Evolutionary conservation across 352 stramenopile genomes (phyloP).

Genomic region (Lagenidium giganteum): DNA sequence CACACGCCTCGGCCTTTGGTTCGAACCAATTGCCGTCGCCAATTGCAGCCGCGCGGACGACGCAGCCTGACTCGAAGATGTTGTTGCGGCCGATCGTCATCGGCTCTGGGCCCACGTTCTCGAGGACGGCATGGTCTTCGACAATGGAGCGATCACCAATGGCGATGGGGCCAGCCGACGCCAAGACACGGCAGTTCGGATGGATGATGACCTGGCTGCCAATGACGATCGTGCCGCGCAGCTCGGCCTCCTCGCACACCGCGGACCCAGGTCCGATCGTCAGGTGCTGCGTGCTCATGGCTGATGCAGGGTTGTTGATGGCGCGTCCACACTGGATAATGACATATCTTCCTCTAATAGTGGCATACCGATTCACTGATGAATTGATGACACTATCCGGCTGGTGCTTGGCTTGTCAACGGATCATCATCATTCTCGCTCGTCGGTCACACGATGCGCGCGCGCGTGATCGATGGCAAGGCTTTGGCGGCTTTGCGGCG

Average conservation of each 20-base stretch:
- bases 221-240: conserved; percentile 35
- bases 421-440: not conserved
- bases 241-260: conserved; percentile 44
- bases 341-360: no score
- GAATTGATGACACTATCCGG: no score
- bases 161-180: conserved; percentile 21
- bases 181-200: conserved; percentile 29
- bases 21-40: conserved; percentile 62
- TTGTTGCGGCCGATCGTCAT: conserved; percentile 39
- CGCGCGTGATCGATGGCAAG: conserved; percentile 56
- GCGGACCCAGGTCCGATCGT: no score
- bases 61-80: conserved; percentile 59
- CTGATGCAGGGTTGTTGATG: no score
- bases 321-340: no score
- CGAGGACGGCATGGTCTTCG: conserved; percentile 47
- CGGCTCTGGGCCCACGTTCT: conserved; percentile 1
- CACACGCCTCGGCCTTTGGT: conserved; percentile 30
- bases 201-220: conserved; percentile 41
- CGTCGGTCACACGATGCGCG: conserved; percentile 1
- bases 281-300: conserved; percentile 1
- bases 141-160: conserved; percentile 58
- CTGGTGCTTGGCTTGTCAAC: not conserved
- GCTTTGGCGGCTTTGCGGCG: conserved; percentile 44
- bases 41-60: conserved; percentile 31
- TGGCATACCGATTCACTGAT: not conserved